Conservation (phyloP, 345 rosid species). For the Conringia planisiliqua region DNA sequence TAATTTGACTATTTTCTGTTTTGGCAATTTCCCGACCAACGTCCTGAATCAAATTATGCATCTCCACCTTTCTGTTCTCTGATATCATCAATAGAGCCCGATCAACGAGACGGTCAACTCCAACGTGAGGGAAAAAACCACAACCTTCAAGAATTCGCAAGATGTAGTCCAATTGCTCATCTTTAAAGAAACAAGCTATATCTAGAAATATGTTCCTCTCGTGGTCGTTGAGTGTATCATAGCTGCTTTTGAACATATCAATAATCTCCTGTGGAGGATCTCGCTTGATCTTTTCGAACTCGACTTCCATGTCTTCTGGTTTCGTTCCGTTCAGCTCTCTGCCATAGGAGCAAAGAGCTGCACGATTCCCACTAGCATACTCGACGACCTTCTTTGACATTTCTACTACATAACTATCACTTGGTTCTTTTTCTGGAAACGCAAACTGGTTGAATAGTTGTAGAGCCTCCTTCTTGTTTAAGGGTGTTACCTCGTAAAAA, state of each 20-base stretch:
- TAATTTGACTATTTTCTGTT: neutral
- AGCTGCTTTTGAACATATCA: conserved; percentile 18
- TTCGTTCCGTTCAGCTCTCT: neutral
- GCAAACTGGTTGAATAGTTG: neutral
- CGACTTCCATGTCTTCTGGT: neutral
- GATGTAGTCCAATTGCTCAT: neutral
- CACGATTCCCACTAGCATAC: neutral
- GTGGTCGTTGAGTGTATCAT: conserved; percentile 13
- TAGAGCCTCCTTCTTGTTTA: neutral
- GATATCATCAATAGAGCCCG: conserved; percentile 7
- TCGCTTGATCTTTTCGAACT: neutral
- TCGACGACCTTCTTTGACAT: neutral
- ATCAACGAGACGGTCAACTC: conserved; percentile 17
- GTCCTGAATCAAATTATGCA: conserved; percentile 27
- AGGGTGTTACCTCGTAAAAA: neutral
- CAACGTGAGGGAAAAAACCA: conserved; percentile 19
- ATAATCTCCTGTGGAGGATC: neutral
- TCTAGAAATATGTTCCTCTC: conserved; percentile 31
- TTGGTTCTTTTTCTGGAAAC: neutral
- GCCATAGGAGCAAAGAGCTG: neutral
- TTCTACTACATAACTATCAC: neutral
- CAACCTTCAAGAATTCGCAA: conserved; percentile 20
- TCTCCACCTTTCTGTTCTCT: neutral
- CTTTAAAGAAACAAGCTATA: conserved; percentile 29
- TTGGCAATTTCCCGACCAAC: conserved; percentile 5